Base-by-base conservation (phyloP, 2,329 filamentous ascomycete species). In the Pseudogymnoascus sp. region DNA sequence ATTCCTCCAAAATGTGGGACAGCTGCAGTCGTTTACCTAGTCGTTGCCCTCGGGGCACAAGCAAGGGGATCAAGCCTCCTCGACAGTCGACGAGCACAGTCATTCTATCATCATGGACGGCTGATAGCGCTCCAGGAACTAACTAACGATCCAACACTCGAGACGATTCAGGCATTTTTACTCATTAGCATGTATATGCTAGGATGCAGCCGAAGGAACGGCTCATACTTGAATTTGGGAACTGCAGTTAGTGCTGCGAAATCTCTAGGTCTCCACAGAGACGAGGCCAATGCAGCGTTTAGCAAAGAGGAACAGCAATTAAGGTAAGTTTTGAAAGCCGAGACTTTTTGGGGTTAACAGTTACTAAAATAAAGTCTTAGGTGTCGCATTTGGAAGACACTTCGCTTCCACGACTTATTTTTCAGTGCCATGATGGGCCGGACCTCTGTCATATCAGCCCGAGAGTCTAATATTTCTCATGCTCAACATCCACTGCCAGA, bases 131-230 rank as follows among this genome's bases (percentile, higher is more conserved):
- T 73, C 4, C 69, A 72, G 7, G 71, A 68, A 2, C 68, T 76
- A 21, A 75, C 75, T 66, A 73, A 77, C 54, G 73, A 77, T n/a
- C 75, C 76, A 0, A 73, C 71, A 3, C 69, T 77, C 4, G 65
- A 68, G 1, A 74, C 74, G 1, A 71, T 77, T n/a, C 71, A 74
- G 62, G 69, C 71, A 14, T 69, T 76, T 60, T 65, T 74, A 0
- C 68, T 77, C n/a, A 72, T 78, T 64, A 71, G 75, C 10, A 73
- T 76, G 69, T 78, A 76, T 63, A 70, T 78, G 0, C 66, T 77
- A 0, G 73, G 71, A 1, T 73, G 72, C 2, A 76, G 73, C 2
- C 71, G 74, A 1, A 69, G 73, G 0, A 77, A 77, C 39, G 73
- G 76, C 3, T 76, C 76, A 0, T 77, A 75, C 10, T 75, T 77